phyloP scores from a whole-genome alignment of 1,284 basidiomycete genomes.

The Rhizoctonia solani region DNA sequence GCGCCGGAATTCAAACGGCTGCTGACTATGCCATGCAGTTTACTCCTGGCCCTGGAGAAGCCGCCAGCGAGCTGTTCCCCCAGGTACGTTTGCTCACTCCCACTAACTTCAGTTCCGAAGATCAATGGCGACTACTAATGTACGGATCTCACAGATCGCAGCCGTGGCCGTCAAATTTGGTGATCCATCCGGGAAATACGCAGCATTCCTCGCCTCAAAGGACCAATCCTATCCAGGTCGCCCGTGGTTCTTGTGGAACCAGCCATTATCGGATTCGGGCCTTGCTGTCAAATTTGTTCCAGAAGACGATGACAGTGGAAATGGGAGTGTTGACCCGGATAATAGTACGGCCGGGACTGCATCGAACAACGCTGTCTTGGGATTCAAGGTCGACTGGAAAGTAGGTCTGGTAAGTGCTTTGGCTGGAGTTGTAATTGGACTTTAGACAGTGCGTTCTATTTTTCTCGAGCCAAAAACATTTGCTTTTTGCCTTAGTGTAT shows the following conservation, averaged over 20 bases:
- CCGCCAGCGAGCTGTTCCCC: constrained; percentile 40
- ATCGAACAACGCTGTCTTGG: constrained; percentile 5
- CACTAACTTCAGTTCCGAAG: no score
- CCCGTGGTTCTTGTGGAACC: constrained; percentile 39
- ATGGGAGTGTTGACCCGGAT: constrained; percentile 3
- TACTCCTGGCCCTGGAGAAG: constrained; percentile 43
- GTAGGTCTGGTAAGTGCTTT: background rate
- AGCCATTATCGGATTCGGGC: constrained; percentile 37
- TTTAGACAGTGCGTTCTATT: no score
- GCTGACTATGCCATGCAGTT: constrained; percentile 60
- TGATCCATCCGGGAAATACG: constrained; percentile 39
- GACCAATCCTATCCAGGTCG: constrained; percentile 40
- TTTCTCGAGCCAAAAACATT: no score
- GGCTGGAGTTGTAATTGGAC: constrained; percentile 2
- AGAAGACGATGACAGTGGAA: constrained; percentile 4
- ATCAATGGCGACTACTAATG: background rate
- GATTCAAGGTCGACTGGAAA: background rate
- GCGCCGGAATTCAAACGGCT: constrained; percentile 60
- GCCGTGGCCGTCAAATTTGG: constrained; percentile 37
- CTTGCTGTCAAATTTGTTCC: constrained; percentile 2
- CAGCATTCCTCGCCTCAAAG: constrained; percentile 36
- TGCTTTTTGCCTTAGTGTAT: no score
- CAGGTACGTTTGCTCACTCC: constrained; percentile 34
- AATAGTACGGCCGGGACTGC: background rate
- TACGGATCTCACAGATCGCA: constrained; percentile 23